Evolutionary conservation across 306 rosid genomes (phyloP).

Genomic region (Lotus japonicus): DNA sequence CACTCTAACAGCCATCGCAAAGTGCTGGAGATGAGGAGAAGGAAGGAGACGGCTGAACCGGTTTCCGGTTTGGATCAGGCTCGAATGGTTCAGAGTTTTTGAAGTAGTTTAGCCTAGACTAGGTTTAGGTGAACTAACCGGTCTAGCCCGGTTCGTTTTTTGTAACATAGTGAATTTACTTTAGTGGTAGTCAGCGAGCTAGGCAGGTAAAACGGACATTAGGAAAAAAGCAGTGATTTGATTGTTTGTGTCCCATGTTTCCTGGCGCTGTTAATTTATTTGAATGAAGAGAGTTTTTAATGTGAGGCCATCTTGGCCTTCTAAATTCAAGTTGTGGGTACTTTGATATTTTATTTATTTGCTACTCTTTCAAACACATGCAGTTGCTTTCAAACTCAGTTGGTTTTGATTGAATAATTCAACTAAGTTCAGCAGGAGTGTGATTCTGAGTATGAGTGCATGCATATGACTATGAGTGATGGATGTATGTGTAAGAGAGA

Average conservation of each 20-base stretch:
- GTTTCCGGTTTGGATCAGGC: conserved; percentile 24
- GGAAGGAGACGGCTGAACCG: conserved; percentile 41
- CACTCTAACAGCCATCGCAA: conserved; percentile 91
- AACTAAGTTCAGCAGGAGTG: conserved; percentile 12
- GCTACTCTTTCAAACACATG: background rate
- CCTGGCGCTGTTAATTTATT: conserved; percentile 15
- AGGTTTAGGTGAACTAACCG: conserved; percentile 12
- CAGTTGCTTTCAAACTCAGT: background rate
- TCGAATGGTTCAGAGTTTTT: conserved; percentile 35
- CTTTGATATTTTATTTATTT: background rate
- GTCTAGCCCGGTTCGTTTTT: conserved; percentile 12
- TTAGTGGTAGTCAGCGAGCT: conserved; percentile 22
- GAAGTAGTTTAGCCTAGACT: conserved; percentile 1
- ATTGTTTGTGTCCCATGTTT: conserved; percentile 23
- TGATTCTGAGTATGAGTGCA: conserved; percentile 4
- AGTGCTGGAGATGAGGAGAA: conserved; percentile 76
- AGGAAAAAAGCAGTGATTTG: conserved; percentile 34
- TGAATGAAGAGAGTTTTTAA: background rate
- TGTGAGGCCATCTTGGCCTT: conserved; percentile 10
- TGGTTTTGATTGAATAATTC: conserved; percentile 26
- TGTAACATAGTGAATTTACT: conserved; percentile 14
- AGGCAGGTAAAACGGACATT: conserved; percentile 7
- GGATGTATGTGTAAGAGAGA: background rate
- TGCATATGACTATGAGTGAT: too few species aligned
- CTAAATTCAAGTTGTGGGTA: background rate